Evolutionary conservation across 768 basidiomycete species (phyloP).

Genomic region (Coprinopsis cinerea): DNA sequence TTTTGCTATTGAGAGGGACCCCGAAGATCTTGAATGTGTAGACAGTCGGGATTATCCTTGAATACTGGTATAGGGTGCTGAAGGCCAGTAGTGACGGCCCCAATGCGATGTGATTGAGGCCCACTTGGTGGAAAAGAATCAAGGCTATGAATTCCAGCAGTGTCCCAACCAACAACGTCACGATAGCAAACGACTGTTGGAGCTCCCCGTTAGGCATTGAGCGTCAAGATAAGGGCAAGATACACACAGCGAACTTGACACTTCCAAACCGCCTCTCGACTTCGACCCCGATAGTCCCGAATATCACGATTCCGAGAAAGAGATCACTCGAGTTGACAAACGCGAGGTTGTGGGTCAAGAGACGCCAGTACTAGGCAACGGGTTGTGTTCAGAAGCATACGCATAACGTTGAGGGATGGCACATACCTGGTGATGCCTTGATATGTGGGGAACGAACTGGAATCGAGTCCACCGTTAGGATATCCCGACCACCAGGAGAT

Average conservation of each 20-base stretch:
- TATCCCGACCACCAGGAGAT: conserved; percentile 13
- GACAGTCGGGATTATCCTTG: conserved; percentile 65
- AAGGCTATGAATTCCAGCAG: conserved; percentile 62
- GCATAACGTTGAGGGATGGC: conserved; percentile 6
- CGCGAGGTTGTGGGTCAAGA: conserved; percentile 65
- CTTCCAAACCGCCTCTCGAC: conserved; percentile 86
- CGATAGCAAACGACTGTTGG: conserved; percentile 67
- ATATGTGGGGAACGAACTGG: conserved; percentile 83
- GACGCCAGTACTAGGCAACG: conserved; percentile 73
- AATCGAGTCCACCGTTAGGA: background rate
- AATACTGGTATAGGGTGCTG: conserved; percentile 79
- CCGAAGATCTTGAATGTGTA: conserved; percentile 78
- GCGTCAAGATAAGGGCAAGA: background rate
- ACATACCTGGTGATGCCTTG: conserved; percentile 80
- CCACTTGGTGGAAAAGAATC: conserved; percentile 57
- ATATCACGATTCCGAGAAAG: conserved; percentile 63
- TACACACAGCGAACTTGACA: conserved; percentile 76
- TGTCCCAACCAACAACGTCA: conserved; percentile 62
- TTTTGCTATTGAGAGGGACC: conserved; percentile 69
- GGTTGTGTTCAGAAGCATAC: conserved; percentile 26
- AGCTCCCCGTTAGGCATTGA: background rate
- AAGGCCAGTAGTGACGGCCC: conserved; percentile 76
- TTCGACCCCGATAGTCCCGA: conserved; percentile 64
- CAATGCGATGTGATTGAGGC: conserved; percentile 68
- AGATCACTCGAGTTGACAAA: conserved; percentile 86